Evolutionary conservation across 768 basidiomycete species (phyloP), one percentile per base, ranked within the genome.

Genomic region (Tulasnella sp.): DNA sequence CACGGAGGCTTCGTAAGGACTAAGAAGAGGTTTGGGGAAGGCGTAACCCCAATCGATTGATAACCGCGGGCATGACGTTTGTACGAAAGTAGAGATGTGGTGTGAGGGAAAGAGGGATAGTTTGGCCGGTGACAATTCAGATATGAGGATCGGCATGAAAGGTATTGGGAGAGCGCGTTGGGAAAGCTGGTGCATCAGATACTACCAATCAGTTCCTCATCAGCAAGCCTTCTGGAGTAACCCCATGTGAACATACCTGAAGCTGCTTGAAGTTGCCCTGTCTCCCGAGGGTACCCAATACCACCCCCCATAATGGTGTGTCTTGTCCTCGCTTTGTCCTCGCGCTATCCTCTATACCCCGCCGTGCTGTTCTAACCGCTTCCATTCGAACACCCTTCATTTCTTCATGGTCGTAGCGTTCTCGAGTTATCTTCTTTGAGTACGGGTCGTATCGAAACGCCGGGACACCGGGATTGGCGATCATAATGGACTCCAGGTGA

Each of bases 41-140:
- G 94, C 96, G 65, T 93, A 93, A 3, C 96, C 96, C 96, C 96
- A 99, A 66, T 99, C 96, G 57, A 98, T 98, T 15, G 89, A 92
- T 52, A 99, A 72, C 23, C 96, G 81, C 2, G 96, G 96, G 68
- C 96, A 98, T 0, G 92, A 89, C 1, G 96, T 99, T 67, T 98
- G 96, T 15, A 98, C 79, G 67, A 98, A 98, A 0, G 86, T 82
- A 2, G 87, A 82, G 62, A 98, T 77, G 60, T 90, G 79, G 43
- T 76, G 74, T 19, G 40, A 21, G 0, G 70, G 65, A 68, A 99
- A 86, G 2, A 98, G 74, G 3, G 86, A 75, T 31, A 98, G 77
- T 67, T 98, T 99, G 3, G 87, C 83, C 0, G 96, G 96, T 0
- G 92, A 96, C n/a, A 98, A 75, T 67, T 99, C 96, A 6, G 96